Conservation (phyloP, 2,329 filamentous ascomycete genomes). For the Fusarium sp. region DNA sequence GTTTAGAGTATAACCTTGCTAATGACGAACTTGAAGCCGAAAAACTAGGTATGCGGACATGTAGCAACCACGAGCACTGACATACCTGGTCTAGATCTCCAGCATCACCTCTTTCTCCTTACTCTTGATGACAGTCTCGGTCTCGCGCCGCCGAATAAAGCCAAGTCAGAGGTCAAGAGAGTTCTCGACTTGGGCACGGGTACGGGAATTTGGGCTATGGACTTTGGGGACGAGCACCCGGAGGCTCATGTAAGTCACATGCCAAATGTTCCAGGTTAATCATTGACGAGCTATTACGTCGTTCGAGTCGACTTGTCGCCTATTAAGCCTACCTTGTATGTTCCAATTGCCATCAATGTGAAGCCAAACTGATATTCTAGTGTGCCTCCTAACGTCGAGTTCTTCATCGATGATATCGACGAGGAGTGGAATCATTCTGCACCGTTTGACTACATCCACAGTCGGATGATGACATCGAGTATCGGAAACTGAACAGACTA, state of each 20-base stretch:
- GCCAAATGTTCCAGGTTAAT: accelerated
- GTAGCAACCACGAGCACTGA: not conserved
- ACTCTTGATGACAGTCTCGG: constrained; percentile 20
- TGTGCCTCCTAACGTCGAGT: constrained; percentile 24
- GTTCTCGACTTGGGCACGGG: constrained; percentile 15
- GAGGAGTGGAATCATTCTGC: constrained; percentile 23
- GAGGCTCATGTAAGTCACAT: constrained; percentile 4
- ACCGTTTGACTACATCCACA: constrained; percentile 34
- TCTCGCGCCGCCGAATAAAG: not conserved
- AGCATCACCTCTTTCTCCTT: constrained; percentile 14
- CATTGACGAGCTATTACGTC: constrained; percentile 1
- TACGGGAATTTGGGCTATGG: constrained; percentile 17
- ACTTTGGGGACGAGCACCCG: constrained; percentile 27
- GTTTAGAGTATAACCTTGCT: constrained; percentile 7
- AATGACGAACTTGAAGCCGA: constrained; percentile 12
- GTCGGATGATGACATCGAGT: constrained; percentile 30
- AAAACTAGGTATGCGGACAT: not conserved
- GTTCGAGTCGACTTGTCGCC: constrained; percentile 28
- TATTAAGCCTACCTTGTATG: constrained; percentile 30
- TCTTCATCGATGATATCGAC: constrained; percentile 33
- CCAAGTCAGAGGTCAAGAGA: not conserved
- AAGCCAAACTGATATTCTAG: not conserved
- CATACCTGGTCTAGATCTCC: not conserved
- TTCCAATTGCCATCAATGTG: not conserved
- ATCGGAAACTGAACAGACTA: constrained; percentile 18